Percentiles rank a stretch among this genome's conserved stretches.
Conservation (phyloP, 2,329 filamentous ascomycete species). For the Calonectria pseudoreteaudii region DNA sequence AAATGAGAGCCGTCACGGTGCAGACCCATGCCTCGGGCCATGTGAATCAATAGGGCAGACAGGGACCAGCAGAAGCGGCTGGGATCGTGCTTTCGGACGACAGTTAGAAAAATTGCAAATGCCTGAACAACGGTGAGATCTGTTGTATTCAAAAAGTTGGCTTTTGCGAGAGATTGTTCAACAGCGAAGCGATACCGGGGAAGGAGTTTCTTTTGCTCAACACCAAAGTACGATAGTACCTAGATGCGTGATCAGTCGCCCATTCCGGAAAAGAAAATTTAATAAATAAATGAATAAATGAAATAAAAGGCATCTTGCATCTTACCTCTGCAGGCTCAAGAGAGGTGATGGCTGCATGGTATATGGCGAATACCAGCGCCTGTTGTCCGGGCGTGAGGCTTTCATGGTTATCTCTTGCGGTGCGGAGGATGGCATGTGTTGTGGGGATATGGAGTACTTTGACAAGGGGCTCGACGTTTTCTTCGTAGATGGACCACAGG, state of each 20-base stretch:
- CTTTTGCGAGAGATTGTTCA: background rate
- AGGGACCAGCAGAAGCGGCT: background rate
- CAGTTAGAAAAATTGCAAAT: background rate
- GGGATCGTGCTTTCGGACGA: background rate
- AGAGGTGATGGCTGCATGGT: background rate
- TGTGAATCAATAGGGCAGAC: background rate
- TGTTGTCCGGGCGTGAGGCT: background rate
- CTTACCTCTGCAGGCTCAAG: background rate
- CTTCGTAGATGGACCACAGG: background rate
- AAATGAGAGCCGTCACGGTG: background rate
- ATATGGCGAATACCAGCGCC: background rate
- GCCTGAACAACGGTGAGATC: background rate
- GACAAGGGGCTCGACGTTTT: background rate
- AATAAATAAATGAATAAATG: no score
- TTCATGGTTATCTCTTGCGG: background rate
- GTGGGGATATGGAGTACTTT: background rate
- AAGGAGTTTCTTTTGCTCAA: background rate
- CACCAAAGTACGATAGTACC: background rate
- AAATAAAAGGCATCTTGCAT: background rate
- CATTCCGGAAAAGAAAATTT: background rate
- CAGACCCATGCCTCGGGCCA: background rate
- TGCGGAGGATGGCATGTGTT: background rate
- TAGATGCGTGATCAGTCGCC: background rate
- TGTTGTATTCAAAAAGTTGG: background rate
- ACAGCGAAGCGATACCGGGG: background rate